A percentile compares a stretch with the other conserved stretches of the same genome.
Evolutionary conservation across 768 basidiomycete species (phyloP).

Genomic region (Amanita polypyramis): DNA sequence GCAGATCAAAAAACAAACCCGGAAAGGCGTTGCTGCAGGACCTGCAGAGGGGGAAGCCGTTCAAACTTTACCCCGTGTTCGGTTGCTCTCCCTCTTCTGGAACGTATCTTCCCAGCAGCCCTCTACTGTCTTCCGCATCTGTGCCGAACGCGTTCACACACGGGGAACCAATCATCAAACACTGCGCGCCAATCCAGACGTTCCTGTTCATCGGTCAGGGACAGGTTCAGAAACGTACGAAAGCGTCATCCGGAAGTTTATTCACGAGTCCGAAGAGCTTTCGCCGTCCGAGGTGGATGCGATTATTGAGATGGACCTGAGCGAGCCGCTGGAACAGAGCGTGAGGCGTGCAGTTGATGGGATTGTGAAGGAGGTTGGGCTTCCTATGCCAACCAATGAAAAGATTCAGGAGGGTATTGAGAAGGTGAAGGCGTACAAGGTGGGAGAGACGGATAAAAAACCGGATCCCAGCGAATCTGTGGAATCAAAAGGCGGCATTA

Average conservation of each 20-base stretch:
- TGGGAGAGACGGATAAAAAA: constrained; percentile 17
- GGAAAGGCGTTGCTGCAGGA: background rate
- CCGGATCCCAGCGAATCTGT: constrained; percentile 13
- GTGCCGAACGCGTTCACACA: constrained; percentile 57
- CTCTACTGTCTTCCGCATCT: constrained; percentile 61
- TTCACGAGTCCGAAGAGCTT: constrained; percentile 54
- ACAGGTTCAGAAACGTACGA: constrained; percentile 43
- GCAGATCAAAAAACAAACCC: background rate
- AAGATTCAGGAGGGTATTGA: constrained; percentile 48
- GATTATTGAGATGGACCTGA: constrained; percentile 49
- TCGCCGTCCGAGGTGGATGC: constrained; percentile 49
- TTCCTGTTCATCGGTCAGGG: constrained; percentile 27
- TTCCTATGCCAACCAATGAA: constrained; percentile 43
- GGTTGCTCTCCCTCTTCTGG: constrained; percentile 81
- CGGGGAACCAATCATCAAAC: constrained; percentile 86
- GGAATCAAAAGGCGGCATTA: too few species aligned
- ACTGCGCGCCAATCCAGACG: constrained; percentile 44
- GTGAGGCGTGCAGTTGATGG: constrained; percentile 51
- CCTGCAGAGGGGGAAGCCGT: background rate
- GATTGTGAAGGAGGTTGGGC: constrained; percentile 40
- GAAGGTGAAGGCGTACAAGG: constrained; percentile 27
- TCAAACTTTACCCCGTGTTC: constrained; percentile 43
- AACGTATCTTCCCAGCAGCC: constrained; percentile 39
- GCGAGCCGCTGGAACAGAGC: constrained; percentile 41
- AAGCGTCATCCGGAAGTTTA: constrained; percentile 73